Conservation (phyloP, 1,139 yeast species). For the Yamadazyma spencermartinsiae region DNA sequence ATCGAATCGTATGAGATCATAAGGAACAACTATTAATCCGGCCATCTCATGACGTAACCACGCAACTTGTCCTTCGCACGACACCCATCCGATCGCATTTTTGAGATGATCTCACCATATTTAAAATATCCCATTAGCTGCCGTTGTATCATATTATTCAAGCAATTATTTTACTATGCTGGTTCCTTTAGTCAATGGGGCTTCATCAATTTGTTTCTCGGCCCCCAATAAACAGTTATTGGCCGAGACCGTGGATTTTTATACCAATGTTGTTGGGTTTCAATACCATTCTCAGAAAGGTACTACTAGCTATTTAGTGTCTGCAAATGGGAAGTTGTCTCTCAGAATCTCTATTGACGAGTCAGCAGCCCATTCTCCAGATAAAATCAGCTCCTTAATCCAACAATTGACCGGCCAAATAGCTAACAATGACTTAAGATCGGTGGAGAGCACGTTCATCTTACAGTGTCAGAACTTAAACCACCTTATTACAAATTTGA, state of each 20-base stretch:
- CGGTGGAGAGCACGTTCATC: conserved; percentile 42
- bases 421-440: conserved; percentile 50
- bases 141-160: too few species aligned
- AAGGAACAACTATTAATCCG: neutral
- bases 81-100: conserved; percentile 3
- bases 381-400: conserved; percentile 26
- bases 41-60: neutral
- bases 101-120: conserved; percentile 1
- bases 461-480: conserved; percentile 38
- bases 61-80: conserved; percentile 4
- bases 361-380: conserved; percentile 27
- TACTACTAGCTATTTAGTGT: conserved; percentile 29
- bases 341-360: conserved; percentile 27
- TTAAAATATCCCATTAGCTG: too few species aligned
- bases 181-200: conserved; percentile 51
- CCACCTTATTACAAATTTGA: conserved; percentile 33
- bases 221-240: conserved; percentile 41
- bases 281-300: conserved; percentile 26
- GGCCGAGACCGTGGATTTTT: conserved; percentile 44
- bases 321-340: conserved; percentile 31
- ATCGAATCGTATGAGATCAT: too few species aligned
- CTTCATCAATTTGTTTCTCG: conserved; percentile 44
- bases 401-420: conserved; percentile 26
- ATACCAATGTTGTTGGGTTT: conserved; percentile 47
- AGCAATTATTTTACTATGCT: conserved; percentile 19